Conservation (phyloP, 257 asterid genomes). For the Knoxia roxburghii region DNA sequence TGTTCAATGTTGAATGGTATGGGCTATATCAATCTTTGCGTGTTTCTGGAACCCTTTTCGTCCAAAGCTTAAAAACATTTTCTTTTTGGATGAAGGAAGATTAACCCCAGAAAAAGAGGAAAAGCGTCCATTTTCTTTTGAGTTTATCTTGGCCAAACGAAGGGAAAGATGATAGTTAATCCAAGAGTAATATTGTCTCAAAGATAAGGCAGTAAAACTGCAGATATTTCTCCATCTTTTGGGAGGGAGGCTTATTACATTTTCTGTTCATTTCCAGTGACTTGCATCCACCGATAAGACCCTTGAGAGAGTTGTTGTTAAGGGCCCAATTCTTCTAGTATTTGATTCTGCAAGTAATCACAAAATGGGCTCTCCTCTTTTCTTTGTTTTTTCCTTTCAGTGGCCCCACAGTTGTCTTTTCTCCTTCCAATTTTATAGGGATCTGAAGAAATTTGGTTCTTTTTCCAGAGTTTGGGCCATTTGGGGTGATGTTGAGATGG, state of each 20-base stretch:
- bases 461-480: conserved; percentile 3
- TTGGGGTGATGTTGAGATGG: conserved; percentile 4
- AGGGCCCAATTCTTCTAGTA: conserved; percentile 3
- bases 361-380: conserved; percentile 10
- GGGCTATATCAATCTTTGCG: no score
- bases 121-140: no score
- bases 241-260: neutral
- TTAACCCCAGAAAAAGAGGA: no score
- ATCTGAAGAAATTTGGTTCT: conserved; percentile 1
- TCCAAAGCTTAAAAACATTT: no score
- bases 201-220: no score
- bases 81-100: no score
- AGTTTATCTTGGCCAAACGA: no score
- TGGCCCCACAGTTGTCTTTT: conserved; percentile 2
- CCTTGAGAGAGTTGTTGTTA: conserved; percentile 1
- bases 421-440: no score
- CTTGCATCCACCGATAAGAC: neutral
- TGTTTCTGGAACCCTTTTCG: no score
- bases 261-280: neutral
- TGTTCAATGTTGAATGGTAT: no score
- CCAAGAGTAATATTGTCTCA: no score
- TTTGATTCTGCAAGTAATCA: neutral
- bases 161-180: no score
- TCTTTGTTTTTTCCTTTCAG: conserved; percentile 3
- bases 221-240: neutral